These are phyloP conservation scores for Colletotrichum lini DNA, from an alignment of 2,329 filamentous ascomycete genomes.

Conservation along the genomic window DNA sequence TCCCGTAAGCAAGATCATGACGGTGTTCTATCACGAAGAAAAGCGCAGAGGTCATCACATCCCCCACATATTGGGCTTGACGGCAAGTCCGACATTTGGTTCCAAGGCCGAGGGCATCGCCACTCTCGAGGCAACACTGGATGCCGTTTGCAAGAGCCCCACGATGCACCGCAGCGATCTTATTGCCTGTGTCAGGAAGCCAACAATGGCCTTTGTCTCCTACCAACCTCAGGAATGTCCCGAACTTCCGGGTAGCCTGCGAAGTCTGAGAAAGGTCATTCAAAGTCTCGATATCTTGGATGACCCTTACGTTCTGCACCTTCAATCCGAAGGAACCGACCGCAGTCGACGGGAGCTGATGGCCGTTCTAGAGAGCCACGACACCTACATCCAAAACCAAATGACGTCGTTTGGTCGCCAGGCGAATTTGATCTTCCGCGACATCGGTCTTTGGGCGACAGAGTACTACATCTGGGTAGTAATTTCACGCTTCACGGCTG, in stretches of 20 bases:
- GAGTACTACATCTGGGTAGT: constrained; percentile 74
- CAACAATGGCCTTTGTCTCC: constrained; percentile 61
- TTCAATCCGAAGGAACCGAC: constrained; percentile 60
- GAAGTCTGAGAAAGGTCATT: constrained; percentile 59
- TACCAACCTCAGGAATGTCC: constrained; percentile 48
- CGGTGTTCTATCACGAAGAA: constrained; percentile 74
- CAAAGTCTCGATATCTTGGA: constrained; percentile 66
- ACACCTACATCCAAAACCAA: constrained; percentile 69
- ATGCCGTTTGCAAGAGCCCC: constrained; percentile 79
- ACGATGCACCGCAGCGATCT: constrained; percentile 79
- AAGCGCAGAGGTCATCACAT: constrained; percentile 55
- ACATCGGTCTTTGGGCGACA: constrained; percentile 78
- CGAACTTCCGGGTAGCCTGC: constrained; percentile 55
- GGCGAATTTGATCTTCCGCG: constrained; percentile 63
- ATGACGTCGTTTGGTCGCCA: constrained; percentile 69
- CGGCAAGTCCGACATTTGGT: constrained; percentile 82
- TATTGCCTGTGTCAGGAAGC: constrained; percentile 76
- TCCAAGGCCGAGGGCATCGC: constrained; percentile 69
- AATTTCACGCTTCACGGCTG: constrained; percentile 53
- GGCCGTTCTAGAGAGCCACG: constrained; percentile 56
- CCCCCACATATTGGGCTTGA: constrained; percentile 83
- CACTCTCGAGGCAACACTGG: constrained; percentile 77
- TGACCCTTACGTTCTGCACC: constrained; percentile 72
- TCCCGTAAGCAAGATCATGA: constrained; percentile 80
- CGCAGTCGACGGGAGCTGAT: constrained; percentile 56